Conservation (phyloP, 805 yeast species). For the Nakazawaea molendinolei region DNA sequence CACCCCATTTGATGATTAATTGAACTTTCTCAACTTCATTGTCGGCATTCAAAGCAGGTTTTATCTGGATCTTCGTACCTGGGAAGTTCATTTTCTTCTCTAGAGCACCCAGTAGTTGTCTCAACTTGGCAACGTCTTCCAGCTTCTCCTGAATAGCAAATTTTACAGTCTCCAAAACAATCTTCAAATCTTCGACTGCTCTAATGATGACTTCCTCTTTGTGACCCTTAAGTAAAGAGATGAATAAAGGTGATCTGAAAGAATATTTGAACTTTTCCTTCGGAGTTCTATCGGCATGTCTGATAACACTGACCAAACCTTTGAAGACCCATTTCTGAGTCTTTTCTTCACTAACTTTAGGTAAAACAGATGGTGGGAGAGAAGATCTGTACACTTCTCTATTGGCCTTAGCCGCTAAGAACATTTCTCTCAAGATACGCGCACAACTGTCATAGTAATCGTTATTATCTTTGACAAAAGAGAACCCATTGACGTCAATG, state of each 20-base stretch:
- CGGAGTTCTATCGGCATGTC: constrained; percentile 99
- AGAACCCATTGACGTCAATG: constrained; percentile 96
- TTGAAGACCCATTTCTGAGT: constrained; percentile 95
- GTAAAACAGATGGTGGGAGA: constrained; percentile 22
- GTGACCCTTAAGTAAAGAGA: constrained; percentile 85
- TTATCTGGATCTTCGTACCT: constrained; percentile 93
- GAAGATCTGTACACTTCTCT: constrained; percentile 32
- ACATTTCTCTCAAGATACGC: constrained; percentile 65
- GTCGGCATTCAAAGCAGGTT: constrained; percentile 69
- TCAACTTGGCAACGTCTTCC: constrained; percentile 75
- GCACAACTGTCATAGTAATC: constrained; percentile 84
- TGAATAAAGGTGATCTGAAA: constrained; percentile 79
- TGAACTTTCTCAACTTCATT: constrained; percentile 88
- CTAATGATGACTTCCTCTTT: constrained; percentile 94
- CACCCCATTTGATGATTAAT: constrained; percentile 97
- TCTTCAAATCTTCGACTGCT: constrained; percentile 76
- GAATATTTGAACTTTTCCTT: constrained; percentile 96
- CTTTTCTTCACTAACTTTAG: constrained; percentile 41
- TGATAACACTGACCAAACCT: constrained; percentile 82
- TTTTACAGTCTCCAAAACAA: constrained; percentile 78
- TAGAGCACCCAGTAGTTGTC: constrained; percentile 72
- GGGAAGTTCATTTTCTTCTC: constrained; percentile 87
- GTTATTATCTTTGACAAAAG: constrained; percentile 89
- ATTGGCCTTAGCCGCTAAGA: constrained; percentile 52
- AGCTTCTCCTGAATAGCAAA: constrained; percentile 72